Conservation (phyloP, 2,329 filamentous ascomycete genomes). For the Penicillium sp. region DNA sequence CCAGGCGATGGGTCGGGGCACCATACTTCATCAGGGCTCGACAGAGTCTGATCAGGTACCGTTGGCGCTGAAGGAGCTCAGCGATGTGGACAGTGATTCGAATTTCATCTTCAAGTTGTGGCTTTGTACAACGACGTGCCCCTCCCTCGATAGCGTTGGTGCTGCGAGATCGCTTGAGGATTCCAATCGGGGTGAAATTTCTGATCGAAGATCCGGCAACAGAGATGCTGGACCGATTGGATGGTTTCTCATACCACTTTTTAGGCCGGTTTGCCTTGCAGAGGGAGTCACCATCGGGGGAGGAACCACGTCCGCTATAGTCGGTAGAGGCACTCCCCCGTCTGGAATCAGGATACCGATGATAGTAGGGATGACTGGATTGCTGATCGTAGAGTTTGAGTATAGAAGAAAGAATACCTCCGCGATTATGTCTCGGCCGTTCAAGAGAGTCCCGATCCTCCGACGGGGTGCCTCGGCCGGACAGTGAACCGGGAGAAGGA, state of each 20-base stretch:
- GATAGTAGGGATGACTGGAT: constrained; percentile 25
- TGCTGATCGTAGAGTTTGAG: constrained; percentile 63
- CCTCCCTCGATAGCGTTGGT: constrained; percentile 28
- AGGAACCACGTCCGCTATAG: constrained; percentile 27
- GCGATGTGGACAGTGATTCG: constrained; percentile 59
- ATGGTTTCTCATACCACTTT: constrained; percentile 42
- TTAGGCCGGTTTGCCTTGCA: constrained; percentile 29
- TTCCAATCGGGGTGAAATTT: constrained; percentile 26
- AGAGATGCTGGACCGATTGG: constrained; percentile 34
- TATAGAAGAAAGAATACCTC: constrained; percentile 67
- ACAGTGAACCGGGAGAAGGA: constrained; percentile 29
- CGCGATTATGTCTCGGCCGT: constrained; percentile 62
- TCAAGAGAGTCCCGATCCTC: constrained; percentile 52
- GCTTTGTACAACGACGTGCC: constrained; percentile 14
- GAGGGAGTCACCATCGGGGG: constrained; percentile 25
- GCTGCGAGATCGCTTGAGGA: constrained; percentile 36
- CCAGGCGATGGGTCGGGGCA: constrained; percentile 82
- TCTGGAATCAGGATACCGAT: constrained; percentile 27
- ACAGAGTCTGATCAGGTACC: constrained; percentile 79
- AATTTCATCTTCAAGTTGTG: constrained; percentile 45
- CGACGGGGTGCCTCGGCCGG: constrained; percentile 31
- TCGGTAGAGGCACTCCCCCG: constrained; percentile 30
- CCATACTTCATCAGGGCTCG: constrained; percentile 83
- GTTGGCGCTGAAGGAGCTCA: constrained; percentile 69
- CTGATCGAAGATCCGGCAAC: constrained; percentile 28